Percentiles rank a stretch among this genome's conserved stretches.
phyloP scores from a whole-genome alignment of 1,284 basidiomycete species.

The Inonotus hispidus region DNA sequence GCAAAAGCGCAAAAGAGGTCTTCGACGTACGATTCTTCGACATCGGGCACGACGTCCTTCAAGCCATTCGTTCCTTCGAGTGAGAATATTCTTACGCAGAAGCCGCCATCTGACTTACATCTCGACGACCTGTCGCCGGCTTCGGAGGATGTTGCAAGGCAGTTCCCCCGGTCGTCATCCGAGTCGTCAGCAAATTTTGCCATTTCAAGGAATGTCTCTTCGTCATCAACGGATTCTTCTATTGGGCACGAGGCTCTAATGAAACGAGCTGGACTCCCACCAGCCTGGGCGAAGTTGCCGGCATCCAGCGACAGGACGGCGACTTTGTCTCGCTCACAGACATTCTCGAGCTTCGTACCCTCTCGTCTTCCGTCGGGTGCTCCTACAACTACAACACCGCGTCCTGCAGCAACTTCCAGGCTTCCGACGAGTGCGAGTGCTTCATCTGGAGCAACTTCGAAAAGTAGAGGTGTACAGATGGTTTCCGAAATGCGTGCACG shows the following conservation, averaged over 20 bases:
- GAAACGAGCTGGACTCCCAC: conserved; percentile 44
- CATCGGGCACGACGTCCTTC: conserved; percentile 28
- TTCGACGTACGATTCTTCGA: conserved; percentile 22
- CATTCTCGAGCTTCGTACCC: conserved; percentile 42
- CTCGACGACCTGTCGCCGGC: conserved; percentile 45
- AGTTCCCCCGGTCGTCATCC: conserved; percentile 27
- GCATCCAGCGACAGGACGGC: conserved; percentile 35
- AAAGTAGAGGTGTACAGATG: conserved; percentile 80
- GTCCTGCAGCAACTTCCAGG: conserved; percentile 11
- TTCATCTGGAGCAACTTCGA: conserved; percentile 41
- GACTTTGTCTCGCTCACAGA: conserved; percentile 53
- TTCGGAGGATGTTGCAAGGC: neutral
- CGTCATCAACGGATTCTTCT: conserved; percentile 32
- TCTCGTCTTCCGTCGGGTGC: conserved; percentile 17
- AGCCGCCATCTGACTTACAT: conserved; percentile 55
- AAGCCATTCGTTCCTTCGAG: conserved; percentile 24
- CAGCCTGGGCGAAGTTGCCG: conserved; percentile 37
- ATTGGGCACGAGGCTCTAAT: conserved; percentile 44
- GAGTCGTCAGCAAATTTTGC: conserved; percentile 32
- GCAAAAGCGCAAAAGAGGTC: conserved; percentile 26
- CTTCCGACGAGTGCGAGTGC: conserved; percentile 10
- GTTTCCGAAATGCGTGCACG: conserved; percentile 82
- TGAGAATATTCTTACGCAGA: conserved; percentile 39
- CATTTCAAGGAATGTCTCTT: conserved; percentile 26
- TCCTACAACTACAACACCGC: conserved; percentile 17